phyloP scores from a whole-genome alignment of 768 basidiomycete genomes.

The Xerocomus spinulosus region DNA sequence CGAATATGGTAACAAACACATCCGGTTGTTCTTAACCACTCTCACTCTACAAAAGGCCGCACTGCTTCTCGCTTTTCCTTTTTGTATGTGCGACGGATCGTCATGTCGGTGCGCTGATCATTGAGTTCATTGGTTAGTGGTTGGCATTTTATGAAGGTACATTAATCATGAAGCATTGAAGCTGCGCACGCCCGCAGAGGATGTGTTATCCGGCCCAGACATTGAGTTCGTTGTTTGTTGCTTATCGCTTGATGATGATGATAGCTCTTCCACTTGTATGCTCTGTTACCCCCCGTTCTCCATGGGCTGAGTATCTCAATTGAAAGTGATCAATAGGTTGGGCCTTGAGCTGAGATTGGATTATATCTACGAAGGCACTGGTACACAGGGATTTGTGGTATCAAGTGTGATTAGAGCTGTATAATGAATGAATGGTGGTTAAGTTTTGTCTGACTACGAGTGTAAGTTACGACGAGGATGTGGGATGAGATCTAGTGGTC shows the following conservation, averaged over 20 bases:
- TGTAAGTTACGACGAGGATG: constrained; percentile 1
- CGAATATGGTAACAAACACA: constrained; percentile 22
- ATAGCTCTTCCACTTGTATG: constrained; percentile 26
- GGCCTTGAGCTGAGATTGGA: background rate
- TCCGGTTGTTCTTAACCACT: constrained; percentile 7
- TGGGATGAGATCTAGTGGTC: background rate
- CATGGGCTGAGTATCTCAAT: constrained; percentile 10
- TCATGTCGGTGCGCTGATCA: background rate
- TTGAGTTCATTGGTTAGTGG: constrained; percentile 15
- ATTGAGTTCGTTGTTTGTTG: constrained; percentile 23
- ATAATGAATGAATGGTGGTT: constrained; percentile 4
- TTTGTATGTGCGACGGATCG: constrained; percentile 16
- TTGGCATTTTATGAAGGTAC: constrained; percentile 30
- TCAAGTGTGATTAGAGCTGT: constrained; percentile 3
- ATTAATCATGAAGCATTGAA: constrained; percentile 17
- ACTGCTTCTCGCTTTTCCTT: constrained; percentile 20
- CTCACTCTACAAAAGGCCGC: constrained; percentile 23
- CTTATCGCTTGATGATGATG: too few species aligned
- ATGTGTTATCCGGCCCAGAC: constrained; percentile 18
- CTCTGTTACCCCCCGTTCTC: constrained; percentile 16
- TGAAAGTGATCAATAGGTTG: background rate
- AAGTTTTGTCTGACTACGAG: background rate
- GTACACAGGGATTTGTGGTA: background rate
- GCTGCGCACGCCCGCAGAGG: constrained; percentile 19
- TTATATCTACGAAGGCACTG: background rate